Conservation (phyloP, 2,329 filamentous ascomycete genomes). For the Diaporthe ampelina region DNA sequence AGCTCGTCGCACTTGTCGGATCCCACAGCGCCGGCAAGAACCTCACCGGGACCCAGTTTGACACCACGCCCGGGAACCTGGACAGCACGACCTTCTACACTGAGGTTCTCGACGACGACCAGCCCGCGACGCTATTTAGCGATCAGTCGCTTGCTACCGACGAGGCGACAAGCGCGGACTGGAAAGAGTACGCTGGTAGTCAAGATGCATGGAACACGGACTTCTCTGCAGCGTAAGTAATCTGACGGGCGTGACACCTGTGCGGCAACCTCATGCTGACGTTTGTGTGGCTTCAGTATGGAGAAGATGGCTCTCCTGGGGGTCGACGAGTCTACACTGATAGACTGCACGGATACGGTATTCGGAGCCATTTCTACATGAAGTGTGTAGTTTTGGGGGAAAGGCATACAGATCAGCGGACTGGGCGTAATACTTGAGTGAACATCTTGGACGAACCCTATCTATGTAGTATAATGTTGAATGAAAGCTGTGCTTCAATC, state of each 20-base stretch:
- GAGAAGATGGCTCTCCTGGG: slow-evolving; percentile 47
- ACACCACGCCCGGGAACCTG: slow-evolving; percentile 44
- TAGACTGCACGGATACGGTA: slow-evolving; percentile 46
- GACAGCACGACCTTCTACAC: slow-evolving; percentile 47
- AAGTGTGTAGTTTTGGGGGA: no score
- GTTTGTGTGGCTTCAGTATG: slow-evolving; percentile 25
- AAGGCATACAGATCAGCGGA: no score
- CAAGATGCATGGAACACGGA: slow-evolving; percentile 44
- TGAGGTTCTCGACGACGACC: slow-evolving; percentile 46
- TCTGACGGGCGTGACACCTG: neutral
- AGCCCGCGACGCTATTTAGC: slow-evolving; percentile 45
- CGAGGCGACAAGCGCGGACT: slow-evolving; percentile 44
- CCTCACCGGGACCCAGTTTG: slow-evolving; percentile 44
- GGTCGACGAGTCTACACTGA: slow-evolving; percentile 45
- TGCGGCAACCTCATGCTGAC: slow-evolving; percentile 34
- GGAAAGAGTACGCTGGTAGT: slow-evolving; percentile 45
- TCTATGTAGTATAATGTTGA: no score
- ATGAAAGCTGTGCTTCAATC: no score
- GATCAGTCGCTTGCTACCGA: slow-evolving; percentile 46
- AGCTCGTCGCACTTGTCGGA: slow-evolving; percentile 47
- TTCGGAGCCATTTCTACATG: neutral
- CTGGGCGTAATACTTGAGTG: no score
- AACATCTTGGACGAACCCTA: no score
- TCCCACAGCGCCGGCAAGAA: slow-evolving; percentile 47
- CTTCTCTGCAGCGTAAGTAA: slow-evolving; percentile 47